Conservation (phyloP, 306 rosid species). For the Luffa aegyptiaca region DNA sequence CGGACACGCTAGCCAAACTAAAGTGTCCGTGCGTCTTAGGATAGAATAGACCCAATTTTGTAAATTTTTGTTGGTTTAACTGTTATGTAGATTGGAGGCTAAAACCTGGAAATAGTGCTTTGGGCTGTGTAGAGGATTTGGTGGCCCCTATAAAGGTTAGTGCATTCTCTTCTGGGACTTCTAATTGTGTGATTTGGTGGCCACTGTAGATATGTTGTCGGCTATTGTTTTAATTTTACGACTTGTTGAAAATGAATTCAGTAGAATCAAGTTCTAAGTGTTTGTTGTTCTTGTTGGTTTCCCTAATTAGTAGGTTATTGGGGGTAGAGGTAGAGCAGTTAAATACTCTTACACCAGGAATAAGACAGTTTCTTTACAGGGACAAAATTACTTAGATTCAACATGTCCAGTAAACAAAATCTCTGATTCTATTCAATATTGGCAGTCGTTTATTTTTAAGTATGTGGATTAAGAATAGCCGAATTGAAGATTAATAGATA, state of each 20-base stretch:
- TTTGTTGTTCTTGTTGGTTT: neutral
- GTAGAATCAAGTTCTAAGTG: neutral
- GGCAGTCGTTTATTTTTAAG: neutral
- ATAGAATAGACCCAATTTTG: neutral
- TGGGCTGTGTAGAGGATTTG: neutral
- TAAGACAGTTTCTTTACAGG: neutral
- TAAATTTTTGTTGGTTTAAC: neutral
- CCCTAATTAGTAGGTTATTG: neutral
- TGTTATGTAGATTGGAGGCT: neutral
- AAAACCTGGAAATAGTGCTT: neutral
- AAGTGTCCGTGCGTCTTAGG: no score
- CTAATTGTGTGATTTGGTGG: neutral
- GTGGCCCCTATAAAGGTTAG: neutral
- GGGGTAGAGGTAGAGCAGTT: neutral
- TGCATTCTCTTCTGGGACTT: neutral
- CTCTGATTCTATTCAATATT: neutral
- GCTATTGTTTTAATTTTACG: no score
- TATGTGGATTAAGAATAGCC: neutral
- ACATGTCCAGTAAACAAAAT: neutral
- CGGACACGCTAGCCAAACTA: no score
- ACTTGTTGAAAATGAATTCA: no score
- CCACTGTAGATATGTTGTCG: no score
- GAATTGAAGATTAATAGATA: neutral
- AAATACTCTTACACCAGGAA: neutral
- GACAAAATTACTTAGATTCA: neutral